Conservation (phyloP, 257 asterid genomes). For the Jacaranda mimosifolia region DNA sequence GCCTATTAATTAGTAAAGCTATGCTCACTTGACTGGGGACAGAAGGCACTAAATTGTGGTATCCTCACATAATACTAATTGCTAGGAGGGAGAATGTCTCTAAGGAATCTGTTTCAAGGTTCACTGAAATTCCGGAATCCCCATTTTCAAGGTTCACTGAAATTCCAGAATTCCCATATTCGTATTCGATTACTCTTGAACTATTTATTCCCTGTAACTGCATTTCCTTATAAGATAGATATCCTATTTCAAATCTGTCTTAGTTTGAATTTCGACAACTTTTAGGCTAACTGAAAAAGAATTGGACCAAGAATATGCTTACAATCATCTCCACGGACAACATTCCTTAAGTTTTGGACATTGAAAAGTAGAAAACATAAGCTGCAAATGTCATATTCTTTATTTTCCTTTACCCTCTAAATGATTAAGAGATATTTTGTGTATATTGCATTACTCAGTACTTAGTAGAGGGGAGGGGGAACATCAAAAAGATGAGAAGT, state of each 20-base stretch:
- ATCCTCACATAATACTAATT: neutral
- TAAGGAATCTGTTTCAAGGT: neutral
- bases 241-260: slow-evolving; percentile 1
- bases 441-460: neutral
- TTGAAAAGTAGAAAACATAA: neutral
- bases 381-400: neutral
- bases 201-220: neutral
- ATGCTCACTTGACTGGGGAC: neutral
- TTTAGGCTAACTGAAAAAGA: neutral
- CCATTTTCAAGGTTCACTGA: no score
- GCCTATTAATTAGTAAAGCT: neutral
- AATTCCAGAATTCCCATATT: no score
- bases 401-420: neutral
- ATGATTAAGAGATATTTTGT: neutral
- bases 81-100: no score
- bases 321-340: neutral
- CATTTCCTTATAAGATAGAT: neutral
- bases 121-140: no score
- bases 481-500: neutral
- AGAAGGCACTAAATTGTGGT: neutral
- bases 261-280: neutral
- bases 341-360: neutral
- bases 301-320: neutral
- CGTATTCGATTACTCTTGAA: neutral
- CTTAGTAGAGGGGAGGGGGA: neutral